Base-by-base conservation (phyloP, 1,284 basidiomycete species). In the Anthracocystis panici-leucophaei region DNA sequence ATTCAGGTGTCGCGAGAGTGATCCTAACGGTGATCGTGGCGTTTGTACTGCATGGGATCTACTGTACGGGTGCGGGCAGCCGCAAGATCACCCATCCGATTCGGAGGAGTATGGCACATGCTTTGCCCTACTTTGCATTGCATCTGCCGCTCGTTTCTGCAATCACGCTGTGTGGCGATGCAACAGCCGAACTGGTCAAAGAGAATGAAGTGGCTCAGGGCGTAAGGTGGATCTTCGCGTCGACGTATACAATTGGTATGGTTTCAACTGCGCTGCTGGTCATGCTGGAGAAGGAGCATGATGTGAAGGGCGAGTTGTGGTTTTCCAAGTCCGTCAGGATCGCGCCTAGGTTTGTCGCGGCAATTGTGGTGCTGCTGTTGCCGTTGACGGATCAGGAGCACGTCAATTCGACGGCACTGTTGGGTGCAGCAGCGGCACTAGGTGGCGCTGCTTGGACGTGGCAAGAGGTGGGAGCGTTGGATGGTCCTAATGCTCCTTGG, bases 81-180 rank as follows among this genome's bases (percentile, higher is more conserved):
- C 70, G 71, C 33, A 38, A 20, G 0, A 66, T 77, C 58, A 65
- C 60, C 2, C 79, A 81, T 25, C 79, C 79, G 6, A 67, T 80
- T 23, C 53, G 79, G 2, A 33, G 66, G 16, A 52, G 56, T n/a
- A 67, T 76, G 69, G 0, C 18, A 2, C 51, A 58, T 12, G 78
- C 64, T 2, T 31, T 78, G 9, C 45, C 63, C 3, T 81, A 57
- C 49, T 76, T 81, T 49, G 64, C 40, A 1, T 27, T 78, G 18
- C 80, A 81, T 42, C 60, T 81, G 8, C 80, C 80, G 10, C 44
- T 81, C 14, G 80, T 79, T 2, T 57, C 65, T 2, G 78, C 80
- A 11, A 58, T 81, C 29, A 81, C 80, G 10, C 41, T 81, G n/a
- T 79, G 74, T 27, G 80, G 80, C 8, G 80, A 81, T 54, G 63